Evolutionary conservation across 495 filamentous ascomycete genomes (phyloP).

Genomic region (Trichoderma virens): DNA sequence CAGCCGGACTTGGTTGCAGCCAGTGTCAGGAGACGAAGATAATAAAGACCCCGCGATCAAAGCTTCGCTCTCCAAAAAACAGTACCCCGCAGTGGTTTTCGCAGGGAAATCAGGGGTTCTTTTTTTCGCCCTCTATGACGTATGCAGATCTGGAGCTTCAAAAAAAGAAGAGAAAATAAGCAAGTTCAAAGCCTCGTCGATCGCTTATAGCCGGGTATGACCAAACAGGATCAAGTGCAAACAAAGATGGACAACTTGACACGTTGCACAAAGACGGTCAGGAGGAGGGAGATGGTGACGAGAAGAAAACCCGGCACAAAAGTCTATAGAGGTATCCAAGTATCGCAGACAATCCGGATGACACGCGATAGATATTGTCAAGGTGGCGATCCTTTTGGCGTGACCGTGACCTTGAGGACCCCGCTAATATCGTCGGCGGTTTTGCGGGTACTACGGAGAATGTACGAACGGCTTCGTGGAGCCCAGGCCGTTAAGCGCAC

Average conservation of each 20-base stretch:
- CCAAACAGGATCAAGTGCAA: too few species aligned
- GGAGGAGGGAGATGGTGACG: too few species aligned
- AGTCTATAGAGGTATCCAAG: too few species aligned
- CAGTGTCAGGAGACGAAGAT: too few species aligned
- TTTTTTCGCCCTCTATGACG: background rate
- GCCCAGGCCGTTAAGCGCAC: conserved; percentile 5
- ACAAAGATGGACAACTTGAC: too few species aligned
- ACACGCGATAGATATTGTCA: background rate
- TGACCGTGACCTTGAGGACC: background rate
- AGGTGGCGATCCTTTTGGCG: background rate
- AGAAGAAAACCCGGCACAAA: too few species aligned
- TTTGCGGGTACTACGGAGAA: conserved; percentile 3
- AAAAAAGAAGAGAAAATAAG: background rate
- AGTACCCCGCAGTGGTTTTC: conserved; percentile 5
- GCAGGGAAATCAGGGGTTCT: background rate
- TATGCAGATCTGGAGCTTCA: background rate
- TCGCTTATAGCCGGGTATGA: too few species aligned
- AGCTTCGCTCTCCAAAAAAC: too few species aligned
- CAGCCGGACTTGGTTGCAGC: background rate
- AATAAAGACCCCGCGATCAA: background rate
- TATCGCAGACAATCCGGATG: background rate
- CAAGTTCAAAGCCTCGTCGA: too few species aligned
- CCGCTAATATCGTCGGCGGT: conserved; percentile 4
- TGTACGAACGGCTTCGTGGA: background rate
- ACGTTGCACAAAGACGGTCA: too few species aligned